A percentile compares a stretch with the other conserved stretches of the same genome.
phyloP scores from a whole-genome alignment of 1,139 yeast species.

The Sugiyamaella paludigena region DNA sequence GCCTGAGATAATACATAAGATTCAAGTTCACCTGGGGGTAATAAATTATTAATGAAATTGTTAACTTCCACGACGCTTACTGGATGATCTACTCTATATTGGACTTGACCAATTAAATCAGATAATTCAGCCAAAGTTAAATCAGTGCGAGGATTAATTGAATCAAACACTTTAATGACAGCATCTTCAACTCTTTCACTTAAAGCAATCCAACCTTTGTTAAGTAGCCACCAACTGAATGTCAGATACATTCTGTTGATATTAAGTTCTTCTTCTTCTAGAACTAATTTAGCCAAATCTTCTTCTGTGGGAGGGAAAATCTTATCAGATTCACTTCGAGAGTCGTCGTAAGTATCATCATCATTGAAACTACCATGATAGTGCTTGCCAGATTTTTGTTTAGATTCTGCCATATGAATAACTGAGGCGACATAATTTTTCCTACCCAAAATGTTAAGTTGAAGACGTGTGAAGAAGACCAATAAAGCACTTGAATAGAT shows the following conservation, averaged over 20 bases:
- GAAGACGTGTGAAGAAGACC: constrained; percentile 74
- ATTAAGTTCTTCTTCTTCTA: constrained; percentile 31
- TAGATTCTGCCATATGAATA: constrained; percentile 54
- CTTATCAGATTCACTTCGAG: constrained; percentile 34
- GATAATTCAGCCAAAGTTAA: constrained; percentile 61
- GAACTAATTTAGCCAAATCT: constrained; percentile 29
- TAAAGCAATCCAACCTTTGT: constrained; percentile 73
- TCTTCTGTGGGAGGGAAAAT: constrained; percentile 31
- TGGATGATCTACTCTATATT: constrained; percentile 41
- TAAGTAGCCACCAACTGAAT: constrained; percentile 90
- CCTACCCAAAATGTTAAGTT: constrained; percentile 83
- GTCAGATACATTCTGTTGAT: constrained; percentile 84
- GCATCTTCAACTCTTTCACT: constrained; percentile 53
- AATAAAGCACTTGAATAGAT: constrained; percentile 68
- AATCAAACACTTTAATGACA: constrained; percentile 61
- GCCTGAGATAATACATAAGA: constrained; percentile 41
- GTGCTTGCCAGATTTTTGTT: constrained; percentile 17
- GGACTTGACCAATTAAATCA: constrained; percentile 45
- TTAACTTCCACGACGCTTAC: constrained; percentile 17
- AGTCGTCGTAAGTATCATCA: constrained; percentile 26
- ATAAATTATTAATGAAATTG: constrained; percentile 33
- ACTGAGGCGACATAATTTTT: constrained; percentile 81
- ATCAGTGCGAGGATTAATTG: constrained; percentile 70
- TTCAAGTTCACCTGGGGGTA: constrained; percentile 46
- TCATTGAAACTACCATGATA: constrained; percentile 25